phyloP scores from a whole-genome alignment of 208 protist species.

The Chromosphaera perkinsii region DNA sequence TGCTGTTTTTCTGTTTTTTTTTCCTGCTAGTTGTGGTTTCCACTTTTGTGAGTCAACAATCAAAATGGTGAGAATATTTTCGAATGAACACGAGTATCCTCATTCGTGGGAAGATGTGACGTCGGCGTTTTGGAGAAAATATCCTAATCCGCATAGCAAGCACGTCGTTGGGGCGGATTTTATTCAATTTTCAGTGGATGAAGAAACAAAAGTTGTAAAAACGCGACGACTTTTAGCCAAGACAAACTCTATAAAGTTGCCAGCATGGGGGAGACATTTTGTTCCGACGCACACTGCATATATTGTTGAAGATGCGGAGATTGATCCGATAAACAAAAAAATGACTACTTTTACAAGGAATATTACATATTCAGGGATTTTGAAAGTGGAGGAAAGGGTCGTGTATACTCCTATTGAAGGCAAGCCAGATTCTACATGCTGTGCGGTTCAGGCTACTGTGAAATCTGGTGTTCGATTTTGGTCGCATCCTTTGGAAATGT shows the following conservation, averaged over 20 bases:
- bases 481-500: too few species aligned
- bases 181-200: not conserved
- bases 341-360: conserved; percentile 16
- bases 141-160: conserved; percentile 16
- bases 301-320: conserved; percentile 7
- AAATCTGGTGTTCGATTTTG: too few species aligned
- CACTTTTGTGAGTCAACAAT: too few species aligned
- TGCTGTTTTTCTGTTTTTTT: too few species aligned
- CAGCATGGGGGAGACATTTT: conserved; percentile 10
- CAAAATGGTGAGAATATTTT: conserved; percentile 15
- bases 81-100: not conserved
- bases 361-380: conserved; percentile 1
- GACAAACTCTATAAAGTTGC: conserved; percentile 14
- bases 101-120: conserved; percentile 18
- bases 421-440: too few species aligned
- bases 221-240: not conserved
- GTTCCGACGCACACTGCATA: not conserved
- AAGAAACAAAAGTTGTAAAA: not conserved
- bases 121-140: conserved; percentile 16
- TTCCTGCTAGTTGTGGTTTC: too few species aligned
- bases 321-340: conserved; percentile 8
- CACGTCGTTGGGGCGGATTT: conserved; percentile 14
- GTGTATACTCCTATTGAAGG: too few species aligned
- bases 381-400: conserved; percentile 12
- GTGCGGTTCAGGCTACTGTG: too few species aligned